Evolutionary conservation across 176 grass and related monocot species (phyloP).

Genomic region (Oropetium thomaeum): DNA sequence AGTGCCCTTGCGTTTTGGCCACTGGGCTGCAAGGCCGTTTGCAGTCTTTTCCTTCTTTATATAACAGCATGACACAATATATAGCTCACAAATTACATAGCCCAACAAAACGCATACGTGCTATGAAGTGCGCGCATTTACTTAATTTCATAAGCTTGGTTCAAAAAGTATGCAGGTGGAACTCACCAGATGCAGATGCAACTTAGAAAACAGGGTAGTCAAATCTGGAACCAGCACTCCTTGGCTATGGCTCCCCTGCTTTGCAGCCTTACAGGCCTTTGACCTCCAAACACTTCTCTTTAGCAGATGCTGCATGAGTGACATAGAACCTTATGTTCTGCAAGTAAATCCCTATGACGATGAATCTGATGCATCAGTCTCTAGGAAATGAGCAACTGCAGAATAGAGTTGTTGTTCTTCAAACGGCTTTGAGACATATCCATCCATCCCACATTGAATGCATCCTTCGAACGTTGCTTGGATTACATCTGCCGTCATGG

Average conservation of each 20-base stretch:
- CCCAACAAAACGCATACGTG: not conserved
- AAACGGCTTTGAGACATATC: conserved; percentile 78
- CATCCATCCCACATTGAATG: conserved; percentile 71
- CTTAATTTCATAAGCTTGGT: not conserved
- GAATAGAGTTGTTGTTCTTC: conserved; percentile 72
- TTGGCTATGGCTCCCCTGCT: no score
- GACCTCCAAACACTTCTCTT: not conserved
- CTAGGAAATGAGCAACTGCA: conserved; percentile 66
- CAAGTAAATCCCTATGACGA: not conserved
- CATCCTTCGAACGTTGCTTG: conserved; percentile 77
- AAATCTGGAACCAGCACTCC: not conserved
- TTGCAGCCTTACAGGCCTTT: not conserved
- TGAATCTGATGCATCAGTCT: conserved; percentile 37
- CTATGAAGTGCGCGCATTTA: not conserved
- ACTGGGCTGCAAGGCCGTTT: no score
- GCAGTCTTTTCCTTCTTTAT: no score
- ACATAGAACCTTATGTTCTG: not conserved
- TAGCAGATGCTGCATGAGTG: conserved; percentile 12
- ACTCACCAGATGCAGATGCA: conserved; percentile 14
- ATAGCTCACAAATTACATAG: no score
- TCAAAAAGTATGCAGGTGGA: conserved; percentile 1
- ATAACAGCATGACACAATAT: no score
- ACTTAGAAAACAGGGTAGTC: not conserved
- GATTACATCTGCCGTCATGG: conserved; percentile 87
- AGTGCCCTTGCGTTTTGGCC: no score